Evolutionary conservation across 169 alveolate species (phyloP).

Genomic region (Eimeria zaria): DNA sequence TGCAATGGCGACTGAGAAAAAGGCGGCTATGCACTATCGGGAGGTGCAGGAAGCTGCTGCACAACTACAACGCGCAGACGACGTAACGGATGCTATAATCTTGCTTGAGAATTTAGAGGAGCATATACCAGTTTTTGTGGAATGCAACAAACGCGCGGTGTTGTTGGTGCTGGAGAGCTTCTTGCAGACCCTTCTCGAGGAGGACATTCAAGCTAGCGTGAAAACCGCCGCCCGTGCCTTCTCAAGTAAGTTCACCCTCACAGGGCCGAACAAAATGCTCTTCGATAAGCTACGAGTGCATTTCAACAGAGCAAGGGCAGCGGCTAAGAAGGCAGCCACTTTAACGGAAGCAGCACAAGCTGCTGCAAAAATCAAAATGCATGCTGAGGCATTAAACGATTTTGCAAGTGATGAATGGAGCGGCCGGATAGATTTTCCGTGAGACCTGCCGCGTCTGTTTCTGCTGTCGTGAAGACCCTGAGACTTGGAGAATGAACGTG

Average conservation of each 20-base stretch:
- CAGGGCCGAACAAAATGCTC: background rate
- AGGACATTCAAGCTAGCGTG: constrained; percentile 9
- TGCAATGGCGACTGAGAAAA: background rate
- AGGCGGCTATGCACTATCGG: background rate
- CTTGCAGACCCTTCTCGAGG: constrained; percentile 6
- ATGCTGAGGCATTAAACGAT: background rate
- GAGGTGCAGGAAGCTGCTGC: background rate
- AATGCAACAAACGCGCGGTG: constrained; percentile 23
- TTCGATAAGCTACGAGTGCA: background rate
- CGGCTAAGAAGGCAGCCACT: background rate
- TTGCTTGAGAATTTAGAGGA: background rate
- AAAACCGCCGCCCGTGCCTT: background rate
- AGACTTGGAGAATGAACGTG: background rate
- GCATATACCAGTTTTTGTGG: background rate
- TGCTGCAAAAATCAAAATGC: background rate
- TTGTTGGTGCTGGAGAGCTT: constrained; percentile 35
- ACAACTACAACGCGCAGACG: background rate
- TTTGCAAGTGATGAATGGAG: background rate
- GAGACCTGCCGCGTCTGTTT: background rate
- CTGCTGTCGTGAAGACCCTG: background rate
- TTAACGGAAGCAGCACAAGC: constrained; percentile 28
- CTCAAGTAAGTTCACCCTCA: background rate
- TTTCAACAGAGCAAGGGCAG: background rate
- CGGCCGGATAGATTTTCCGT: background rate
- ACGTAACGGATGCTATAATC: background rate